Evolutionary conservation across 2,329 filamentous ascomycete species (phyloP).

Genomic region (Penicillium italicum): DNA sequence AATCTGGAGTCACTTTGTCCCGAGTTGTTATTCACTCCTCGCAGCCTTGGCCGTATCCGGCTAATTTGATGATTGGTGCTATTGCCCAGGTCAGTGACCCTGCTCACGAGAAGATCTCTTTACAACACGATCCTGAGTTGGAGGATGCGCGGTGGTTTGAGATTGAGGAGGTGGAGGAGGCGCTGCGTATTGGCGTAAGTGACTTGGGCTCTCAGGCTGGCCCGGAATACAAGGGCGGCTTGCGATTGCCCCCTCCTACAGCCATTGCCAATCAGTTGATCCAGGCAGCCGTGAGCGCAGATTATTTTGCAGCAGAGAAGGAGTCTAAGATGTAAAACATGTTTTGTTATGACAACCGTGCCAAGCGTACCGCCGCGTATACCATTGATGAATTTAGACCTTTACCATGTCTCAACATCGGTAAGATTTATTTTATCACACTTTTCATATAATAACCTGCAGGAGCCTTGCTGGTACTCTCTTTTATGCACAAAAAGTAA

Average conservation of each 20-base stretch:
- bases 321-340: constrained; percentile 44
- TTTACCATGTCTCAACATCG: background rate
- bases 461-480: background rate
- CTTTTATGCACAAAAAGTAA: background rate
- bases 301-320: constrained; percentile 61
- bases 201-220: constrained; percentile 63
- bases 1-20: constrained; percentile 71
- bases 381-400: background rate
- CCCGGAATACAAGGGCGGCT: constrained; percentile 65
- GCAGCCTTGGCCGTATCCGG: constrained; percentile 84
- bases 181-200: constrained; percentile 64
- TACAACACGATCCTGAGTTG: constrained; percentile 87
- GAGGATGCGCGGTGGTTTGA: constrained; percentile 86
- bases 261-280: constrained; percentile 93
- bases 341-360: background rate
- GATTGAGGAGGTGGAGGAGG: constrained; percentile 74
- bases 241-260: constrained; percentile 78
- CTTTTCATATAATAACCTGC: background rate
- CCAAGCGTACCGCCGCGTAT: background rate
- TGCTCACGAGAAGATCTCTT: constrained; percentile 71
- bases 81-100: constrained; percentile 77
- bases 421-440: background rate
- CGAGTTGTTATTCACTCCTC: constrained; percentile 77
- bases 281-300: constrained; percentile 66
- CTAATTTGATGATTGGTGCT: constrained; percentile 80